phyloP scores from a whole-genome alignment of 2,329 filamentous ascomycete species.

The Fusarium humuli region DNA sequence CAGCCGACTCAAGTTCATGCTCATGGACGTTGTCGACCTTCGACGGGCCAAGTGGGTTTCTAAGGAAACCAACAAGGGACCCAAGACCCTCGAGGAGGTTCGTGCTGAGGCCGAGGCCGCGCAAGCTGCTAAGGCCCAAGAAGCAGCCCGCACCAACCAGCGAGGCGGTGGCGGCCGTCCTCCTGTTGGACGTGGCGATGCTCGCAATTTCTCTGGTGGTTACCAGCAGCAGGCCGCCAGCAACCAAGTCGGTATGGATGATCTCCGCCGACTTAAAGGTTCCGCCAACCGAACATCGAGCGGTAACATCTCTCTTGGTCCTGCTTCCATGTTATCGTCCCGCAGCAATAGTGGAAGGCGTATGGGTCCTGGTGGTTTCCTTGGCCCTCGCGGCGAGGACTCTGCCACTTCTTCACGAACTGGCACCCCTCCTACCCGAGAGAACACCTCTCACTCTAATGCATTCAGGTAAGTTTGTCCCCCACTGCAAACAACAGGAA shows the following conservation, averaged over 20 bases:
- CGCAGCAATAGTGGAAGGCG: constrained; percentile 90
- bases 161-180: constrained; percentile 78
- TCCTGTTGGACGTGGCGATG: constrained; percentile 84
- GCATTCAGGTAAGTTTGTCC: constrained; percentile 83
- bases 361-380: constrained; percentile 78
- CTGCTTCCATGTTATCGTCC: constrained; percentile 87
- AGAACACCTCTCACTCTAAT: constrained; percentile 78
- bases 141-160: constrained; percentile 70
- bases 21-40: constrained; percentile 92
- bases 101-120: constrained; percentile 83
- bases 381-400: constrained; percentile 82
- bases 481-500: neutral
- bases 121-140: constrained; percentile 83
- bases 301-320: constrained; percentile 77
- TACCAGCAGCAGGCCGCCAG: constrained; percentile 74
- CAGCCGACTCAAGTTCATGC: constrained; percentile 94
- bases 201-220: constrained; percentile 81
- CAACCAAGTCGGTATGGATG: constrained; percentile 91
- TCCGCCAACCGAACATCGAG: constrained; percentile 69
- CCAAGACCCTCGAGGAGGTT: constrained; percentile 95
- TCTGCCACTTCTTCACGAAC: constrained; percentile 90
- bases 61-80: constrained; percentile 92
- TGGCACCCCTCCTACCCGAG: constrained; percentile 80
- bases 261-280: constrained; percentile 84
- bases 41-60: constrained; percentile 82